Evolutionary conservation across 441 rosid genomes (phyloP).

Genomic region (Biscutella auriculata): DNA sequence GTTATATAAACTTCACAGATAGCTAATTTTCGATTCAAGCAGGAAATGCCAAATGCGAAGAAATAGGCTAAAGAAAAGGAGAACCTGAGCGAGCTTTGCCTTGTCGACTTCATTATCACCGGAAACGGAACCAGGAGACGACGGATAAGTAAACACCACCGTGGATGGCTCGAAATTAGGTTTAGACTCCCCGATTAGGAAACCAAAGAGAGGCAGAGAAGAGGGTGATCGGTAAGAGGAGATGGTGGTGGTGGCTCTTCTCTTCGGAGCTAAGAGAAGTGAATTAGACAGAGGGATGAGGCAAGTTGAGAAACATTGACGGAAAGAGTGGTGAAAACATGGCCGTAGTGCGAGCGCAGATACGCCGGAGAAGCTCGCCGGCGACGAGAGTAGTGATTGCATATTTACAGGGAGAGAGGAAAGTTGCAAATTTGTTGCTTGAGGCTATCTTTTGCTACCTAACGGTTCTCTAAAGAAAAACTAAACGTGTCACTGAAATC

Average conservation of each 20-base stretch:
- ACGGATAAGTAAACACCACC: slow-evolving; percentile 22
- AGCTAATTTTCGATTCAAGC: no score
- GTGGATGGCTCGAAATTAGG: slow-evolving; percentile 16
- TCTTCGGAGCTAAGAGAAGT: slow-evolving; percentile 13
- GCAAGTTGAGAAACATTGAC: slow-evolving; percentile 6
- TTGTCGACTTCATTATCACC: slow-evolving; percentile 45
- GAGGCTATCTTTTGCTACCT: no score
- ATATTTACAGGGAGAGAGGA: slow-evolving; percentile 19
- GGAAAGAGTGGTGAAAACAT: not conserved
- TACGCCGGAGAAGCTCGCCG: slow-evolving; percentile 33
- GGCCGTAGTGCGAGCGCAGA: slow-evolving; percentile 21
- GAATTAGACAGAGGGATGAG: not conserved
- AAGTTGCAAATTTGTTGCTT: no score
- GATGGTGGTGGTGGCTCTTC: slow-evolving; percentile 3
- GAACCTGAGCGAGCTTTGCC: slow-evolving; percentile 80
- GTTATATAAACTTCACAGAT: no score
- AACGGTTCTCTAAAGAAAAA: no score
- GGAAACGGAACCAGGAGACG: slow-evolving; percentile 33
- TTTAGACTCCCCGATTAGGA: slow-evolving; percentile 26
- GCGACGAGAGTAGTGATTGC: slow-evolving; percentile 57
- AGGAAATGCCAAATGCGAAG: not conserved
- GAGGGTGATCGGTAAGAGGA: slow-evolving; percentile 18
- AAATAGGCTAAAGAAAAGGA: not conserved
- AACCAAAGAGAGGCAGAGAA: slow-evolving; percentile 15
- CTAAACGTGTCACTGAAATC: no score